These are phyloP conservation scores for Reticulascus tulasneorum DNA, from an alignment of 2,329 filamentous ascomycete species.

Conservation along the genomic window DNA sequence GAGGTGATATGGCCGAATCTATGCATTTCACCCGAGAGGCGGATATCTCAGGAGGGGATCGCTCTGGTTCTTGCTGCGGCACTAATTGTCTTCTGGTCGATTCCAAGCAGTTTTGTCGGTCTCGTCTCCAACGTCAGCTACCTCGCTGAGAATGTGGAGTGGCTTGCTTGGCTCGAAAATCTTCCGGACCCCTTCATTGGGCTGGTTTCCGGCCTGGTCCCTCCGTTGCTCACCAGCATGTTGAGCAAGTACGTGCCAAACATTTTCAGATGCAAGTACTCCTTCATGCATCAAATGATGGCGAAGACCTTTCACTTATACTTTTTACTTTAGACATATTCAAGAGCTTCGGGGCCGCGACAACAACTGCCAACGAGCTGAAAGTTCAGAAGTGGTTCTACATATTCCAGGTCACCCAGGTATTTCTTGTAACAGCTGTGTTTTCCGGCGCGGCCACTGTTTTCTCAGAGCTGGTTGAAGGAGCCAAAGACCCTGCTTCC, in stretches of 20 bases:
- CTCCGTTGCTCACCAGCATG: too few species aligned
- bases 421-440: not conserved
- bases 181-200: too few species aligned
- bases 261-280: too few species aligned
- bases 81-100: not conserved
- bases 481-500: constrained; percentile 22
- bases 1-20: not conserved
- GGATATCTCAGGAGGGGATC: not conserved
- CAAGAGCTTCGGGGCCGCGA: not conserved
- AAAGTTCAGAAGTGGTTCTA: not conserved
- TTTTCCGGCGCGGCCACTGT: constrained; percentile 21
- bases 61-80: not conserved
- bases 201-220: too few species aligned
- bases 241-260: too few species aligned
- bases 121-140: not conserved
- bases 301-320: too few species aligned
- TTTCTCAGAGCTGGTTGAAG: constrained; percentile 19
- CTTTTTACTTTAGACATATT: too few species aligned
- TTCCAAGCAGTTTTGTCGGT: not conserved
- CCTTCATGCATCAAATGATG: too few species aligned
- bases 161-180: too few species aligned
- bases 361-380: not conserved
- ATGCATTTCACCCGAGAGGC: not conserved
- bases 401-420: not conserved
- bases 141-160: too few species aligned